Conservation (phyloP, 2,329 filamentous ascomycete genomes). For the Diaporthe citriasiana region DNA sequence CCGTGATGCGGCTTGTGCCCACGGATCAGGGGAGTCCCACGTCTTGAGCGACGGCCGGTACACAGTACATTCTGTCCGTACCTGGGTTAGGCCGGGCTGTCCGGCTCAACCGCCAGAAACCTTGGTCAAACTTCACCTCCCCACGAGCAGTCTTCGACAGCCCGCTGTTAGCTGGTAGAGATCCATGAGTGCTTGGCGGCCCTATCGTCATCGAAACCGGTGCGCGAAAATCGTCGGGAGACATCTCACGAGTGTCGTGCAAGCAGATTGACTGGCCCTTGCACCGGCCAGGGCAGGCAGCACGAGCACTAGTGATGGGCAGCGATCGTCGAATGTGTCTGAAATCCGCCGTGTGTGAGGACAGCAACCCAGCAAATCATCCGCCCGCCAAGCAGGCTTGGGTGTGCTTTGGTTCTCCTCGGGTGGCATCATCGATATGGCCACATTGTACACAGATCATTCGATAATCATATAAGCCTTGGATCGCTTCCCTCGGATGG, state of each 20-base stretch:
- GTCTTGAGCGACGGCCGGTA: neutral
- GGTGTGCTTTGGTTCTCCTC: neutral
- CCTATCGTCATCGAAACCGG: constrained; percentile 18
- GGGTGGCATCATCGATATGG: constrained; percentile 29
- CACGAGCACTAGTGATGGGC: neutral
- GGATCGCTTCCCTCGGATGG: constrained; percentile 16
- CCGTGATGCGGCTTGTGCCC: constrained; percentile 34
- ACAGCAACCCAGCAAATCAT: constrained; percentile 16
- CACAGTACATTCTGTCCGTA: neutral
- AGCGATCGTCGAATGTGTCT: constrained; percentile 21
- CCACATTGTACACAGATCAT: constrained; percentile 29
- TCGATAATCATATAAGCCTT: constrained; percentile 37
- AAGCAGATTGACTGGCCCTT: constrained; percentile 11
- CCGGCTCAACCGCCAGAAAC: constrained; percentile 28
- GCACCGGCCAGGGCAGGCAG: constrained; percentile 11
- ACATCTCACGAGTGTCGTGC: constrained; percentile 16
- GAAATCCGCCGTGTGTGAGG: constrained; percentile 28
- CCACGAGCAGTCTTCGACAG: neutral
- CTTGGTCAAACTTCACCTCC: constrained; percentile 25
- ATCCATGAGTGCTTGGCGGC: neutral
- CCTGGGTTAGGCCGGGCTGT: constrained; percentile 20
- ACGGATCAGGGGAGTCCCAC: constrained; percentile 18
- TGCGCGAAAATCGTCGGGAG: constrained; percentile 1
- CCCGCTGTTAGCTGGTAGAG: constrained; percentile 20
- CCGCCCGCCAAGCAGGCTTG: constrained; percentile 28